Base-by-base conservation (phyloP, 208 protist genomes). In the Crithidia thermophila region DNA sequence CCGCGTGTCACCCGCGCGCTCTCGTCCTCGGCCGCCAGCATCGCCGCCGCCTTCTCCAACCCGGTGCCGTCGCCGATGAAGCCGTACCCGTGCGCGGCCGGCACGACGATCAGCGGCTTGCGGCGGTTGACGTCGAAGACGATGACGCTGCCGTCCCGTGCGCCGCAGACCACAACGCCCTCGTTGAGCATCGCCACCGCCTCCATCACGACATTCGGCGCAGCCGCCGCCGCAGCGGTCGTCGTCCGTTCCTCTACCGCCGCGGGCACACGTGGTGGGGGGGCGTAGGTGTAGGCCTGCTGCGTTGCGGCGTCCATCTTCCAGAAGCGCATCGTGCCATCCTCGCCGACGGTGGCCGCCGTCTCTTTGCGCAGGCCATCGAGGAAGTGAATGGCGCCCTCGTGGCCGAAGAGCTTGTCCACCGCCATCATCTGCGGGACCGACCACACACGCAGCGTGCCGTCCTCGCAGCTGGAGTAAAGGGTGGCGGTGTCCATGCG, bases 291-390 rank as follows among this genome's bases (percentile, higher is more conserved):
- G 78, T 82, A 94, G 34, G 60, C 75, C 72, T 93, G 86, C 75
- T 94, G 87, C 58, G 92, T 95, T 7, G 88, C 92, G 11, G 85
- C 88, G 39, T 95, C 90, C 30, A 94, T 72, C 62, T 93, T 93
- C 88, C 90, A 97, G 51, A 90, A 93, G 37, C 92, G 92, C 87
- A 95, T 90, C 51, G 86, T 90, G 40, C 87, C 84, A 60, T 97
- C 92, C 20, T 90, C 85, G 45, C 92, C 90, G 28, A 94, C 90
- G 23, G 82, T 93, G 20, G 81, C 85, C 36, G 84, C 89, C 33
- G 82, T 81, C 52, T 97, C 90, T 20, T 82, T 81, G 25, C 72
- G 79, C 40, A 94, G 86, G 4, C 72, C 81, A 47, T 87, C 72
- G 37, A 95, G 50, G 53, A 64, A 73, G 49, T 82, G 72, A 16